A percentile compares a stretch with the other conserved stretches of the same genome.
Conservation (phyloP, 2,329 filamentous ascomycete genomes). For the Aspergillus sp. region DNA sequence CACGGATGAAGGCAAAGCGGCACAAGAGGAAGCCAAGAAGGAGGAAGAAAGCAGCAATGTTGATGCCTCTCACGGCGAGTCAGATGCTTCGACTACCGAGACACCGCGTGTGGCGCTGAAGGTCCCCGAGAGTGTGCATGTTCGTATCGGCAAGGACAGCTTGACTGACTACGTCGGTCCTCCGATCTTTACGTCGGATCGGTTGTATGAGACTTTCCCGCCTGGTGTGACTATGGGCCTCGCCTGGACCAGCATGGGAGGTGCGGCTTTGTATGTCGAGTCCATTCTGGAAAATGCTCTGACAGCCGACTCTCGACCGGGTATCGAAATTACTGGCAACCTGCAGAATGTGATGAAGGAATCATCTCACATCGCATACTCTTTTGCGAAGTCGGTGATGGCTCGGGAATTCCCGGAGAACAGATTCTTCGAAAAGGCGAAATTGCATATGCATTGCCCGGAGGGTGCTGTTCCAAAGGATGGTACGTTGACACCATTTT, state of each 20-base stretch:
- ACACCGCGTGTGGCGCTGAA: slow-evolving; percentile 72
- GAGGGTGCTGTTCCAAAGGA: slow-evolving; percentile 97
- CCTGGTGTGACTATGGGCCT: slow-evolving; percentile 96
- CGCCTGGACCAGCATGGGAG: slow-evolving; percentile 96
- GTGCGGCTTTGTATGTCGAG: slow-evolving; percentile 94
- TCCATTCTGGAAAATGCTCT: slow-evolving; percentile 88
- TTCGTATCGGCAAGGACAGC: slow-evolving; percentile 83
- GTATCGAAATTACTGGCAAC: slow-evolving; percentile 89
- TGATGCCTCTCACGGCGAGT: slow-evolving; percentile 58
- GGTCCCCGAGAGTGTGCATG: slow-evolving; percentile 83
- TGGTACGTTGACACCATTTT: slow-evolving; percentile 44
- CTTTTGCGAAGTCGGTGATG: slow-evolving; percentile 87
- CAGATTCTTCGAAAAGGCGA: slow-evolving; percentile 92
- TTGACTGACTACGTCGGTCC: slow-evolving; percentile 96
- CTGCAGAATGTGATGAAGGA: slow-evolving; percentile 98
- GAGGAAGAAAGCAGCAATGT: slow-evolving; percentile 62
- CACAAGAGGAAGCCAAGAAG: slow-evolving; percentile 57
- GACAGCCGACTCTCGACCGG: slow-evolving; percentile 68
- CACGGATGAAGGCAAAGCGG: slow-evolving; percentile 81
- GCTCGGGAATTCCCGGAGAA: slow-evolving; percentile 84
- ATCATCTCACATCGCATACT: slow-evolving; percentile 91
- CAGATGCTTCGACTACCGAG: slow-evolving; percentile 46
- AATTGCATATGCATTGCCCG: slow-evolving; percentile 92
- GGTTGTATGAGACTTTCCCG: slow-evolving; percentile 90
- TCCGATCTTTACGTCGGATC: slow-evolving; percentile 91